These are phyloP conservation scores for Syzygium malaccense DNA, from an alignment of 441 rosid genomes.

Conservation along the genomic window DNA sequence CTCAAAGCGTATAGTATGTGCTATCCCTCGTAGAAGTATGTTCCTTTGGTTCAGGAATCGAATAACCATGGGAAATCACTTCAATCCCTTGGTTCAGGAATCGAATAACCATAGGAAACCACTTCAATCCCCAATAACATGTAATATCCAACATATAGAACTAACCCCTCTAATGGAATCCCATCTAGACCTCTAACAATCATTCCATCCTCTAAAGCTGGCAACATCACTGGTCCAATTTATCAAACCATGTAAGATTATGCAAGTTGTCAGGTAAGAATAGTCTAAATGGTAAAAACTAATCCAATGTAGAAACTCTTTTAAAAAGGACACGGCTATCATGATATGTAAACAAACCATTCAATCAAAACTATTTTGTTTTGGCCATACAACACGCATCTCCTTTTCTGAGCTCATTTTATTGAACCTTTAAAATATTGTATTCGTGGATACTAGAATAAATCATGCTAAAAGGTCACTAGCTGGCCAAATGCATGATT, in stretches of 20 bases:
- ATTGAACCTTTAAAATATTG: slow-evolving; percentile 21
- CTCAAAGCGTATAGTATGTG: slow-evolving; percentile 57
- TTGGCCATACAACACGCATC: not conserved
- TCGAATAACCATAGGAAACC: slow-evolving; percentile 32
- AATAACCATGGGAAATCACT: slow-evolving; percentile 23
- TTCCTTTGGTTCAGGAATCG: slow-evolving; percentile 49
- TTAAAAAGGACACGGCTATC: not conserved
- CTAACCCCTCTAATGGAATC: slow-evolving; percentile 72
- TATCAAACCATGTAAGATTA: slow-evolving; percentile 8
- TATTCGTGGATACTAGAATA: not conserved
- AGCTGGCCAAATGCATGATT: not conserved
- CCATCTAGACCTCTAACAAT: slow-evolving; percentile 60
- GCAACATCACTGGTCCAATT: slow-evolving; percentile 64
- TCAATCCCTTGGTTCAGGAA: slow-evolving; percentile 30
- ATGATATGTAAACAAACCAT: not conserved
- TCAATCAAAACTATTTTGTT: not conserved
- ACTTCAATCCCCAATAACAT: slow-evolving; percentile 68
- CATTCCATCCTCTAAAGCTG: slow-evolving; percentile 64
- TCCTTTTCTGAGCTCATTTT: slow-evolving; percentile 21
- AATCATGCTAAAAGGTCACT: not conserved
- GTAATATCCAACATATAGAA: slow-evolving; percentile 68
- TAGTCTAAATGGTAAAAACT: not conserved
- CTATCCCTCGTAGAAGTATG: slow-evolving; percentile 65
- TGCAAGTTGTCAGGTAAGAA: not conserved
- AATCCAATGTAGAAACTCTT: not conserved